Evolutionary conservation across 108 stramenopile species (phyloP), one percentile per base, ranked within the genome.

Genomic region (Nitzschia inconspicua): DNA sequence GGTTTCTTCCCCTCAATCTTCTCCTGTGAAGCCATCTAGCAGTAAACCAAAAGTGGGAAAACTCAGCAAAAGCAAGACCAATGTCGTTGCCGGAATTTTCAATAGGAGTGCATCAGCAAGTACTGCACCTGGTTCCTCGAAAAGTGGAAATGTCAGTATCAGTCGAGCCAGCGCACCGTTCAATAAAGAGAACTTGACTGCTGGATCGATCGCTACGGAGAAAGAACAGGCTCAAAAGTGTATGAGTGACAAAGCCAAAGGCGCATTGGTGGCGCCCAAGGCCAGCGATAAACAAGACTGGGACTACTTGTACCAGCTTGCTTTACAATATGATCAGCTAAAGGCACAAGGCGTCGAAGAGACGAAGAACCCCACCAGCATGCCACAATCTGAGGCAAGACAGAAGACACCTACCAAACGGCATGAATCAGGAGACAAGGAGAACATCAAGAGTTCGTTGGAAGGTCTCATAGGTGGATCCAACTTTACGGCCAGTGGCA

Each of bases 221-320:
- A 19, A 47, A 42, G 40, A 4, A 14, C 61, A 63, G 35, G 65
- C 32, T 28, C 44, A 56, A 4, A 22, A 30, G 11, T 0, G 35
- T 8, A 48, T 47, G 51, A 57, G 36, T 34, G 65, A 56, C 1
- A 47, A 46, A 32, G 57, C 53, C 6, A 55, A 46, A 27, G 30
- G 10, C 3, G 46, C 43, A 1, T 13, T 49, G 35, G 24, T 67
- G 23, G 22, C 47, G 3, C 54, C 66, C 35, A 62, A 63, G 43
- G 39, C 35, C 18, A 35, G 27, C 0, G 52, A 36, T 7, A 50
- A 69, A 13, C 56, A 70, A 7, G 64, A 76, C 43, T 69, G 68
- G 67, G 44, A 47, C 1, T 65, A 65, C 25, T 35, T 70, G 0
- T 65, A 65, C 30, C 53, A 76, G 32, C 64, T 76, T 2, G 52